Conservation (phyloP, 345 rosid genomes). For the Salix dunnii region DNA sequence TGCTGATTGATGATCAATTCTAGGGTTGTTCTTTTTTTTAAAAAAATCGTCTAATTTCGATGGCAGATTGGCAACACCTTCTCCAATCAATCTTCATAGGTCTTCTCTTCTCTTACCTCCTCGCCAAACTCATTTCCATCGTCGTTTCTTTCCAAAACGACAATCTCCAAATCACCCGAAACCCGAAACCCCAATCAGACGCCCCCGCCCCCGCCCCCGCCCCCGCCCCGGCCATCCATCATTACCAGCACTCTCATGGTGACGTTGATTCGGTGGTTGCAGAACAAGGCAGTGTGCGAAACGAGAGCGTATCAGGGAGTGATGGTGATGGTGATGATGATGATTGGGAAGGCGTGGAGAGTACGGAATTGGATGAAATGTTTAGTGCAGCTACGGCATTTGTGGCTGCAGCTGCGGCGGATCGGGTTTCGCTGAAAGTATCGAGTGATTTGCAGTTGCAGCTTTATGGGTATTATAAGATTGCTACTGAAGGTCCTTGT, state of each 20-base stretch:
- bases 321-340: conserved; percentile 37
- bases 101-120: conserved; percentile 74
- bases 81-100: conserved; percentile 73
- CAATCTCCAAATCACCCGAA: conserved; percentile 57
- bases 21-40: conserved; percentile 20
- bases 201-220: not conserved
- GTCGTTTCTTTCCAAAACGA: conserved; percentile 79
- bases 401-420: conserved; percentile 69
- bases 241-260: not conserved
- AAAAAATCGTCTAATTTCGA: conserved; percentile 8
- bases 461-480: conserved; percentile 86
- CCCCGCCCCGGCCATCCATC: not conserved
- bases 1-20: not conserved
- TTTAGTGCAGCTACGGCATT: conserved; percentile 85
- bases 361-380: conserved; percentile 77
- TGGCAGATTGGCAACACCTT: conserved; percentile 78
- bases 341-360: conserved; percentile 97
- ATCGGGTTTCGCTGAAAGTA: conserved; percentile 53
- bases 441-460: conserved; percentile 63
- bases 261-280: conserved; percentile 62
- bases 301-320: conserved; percentile 46
- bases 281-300: conserved; percentile 75
- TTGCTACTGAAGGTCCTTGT: conserved; percentile 89
- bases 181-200: conserved; percentile 10
- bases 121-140: conserved; percentile 87